Base-by-base conservation (phyloP, 2,329 filamentous ascomycete genomes). In the Fusarium sublunatum region DNA sequence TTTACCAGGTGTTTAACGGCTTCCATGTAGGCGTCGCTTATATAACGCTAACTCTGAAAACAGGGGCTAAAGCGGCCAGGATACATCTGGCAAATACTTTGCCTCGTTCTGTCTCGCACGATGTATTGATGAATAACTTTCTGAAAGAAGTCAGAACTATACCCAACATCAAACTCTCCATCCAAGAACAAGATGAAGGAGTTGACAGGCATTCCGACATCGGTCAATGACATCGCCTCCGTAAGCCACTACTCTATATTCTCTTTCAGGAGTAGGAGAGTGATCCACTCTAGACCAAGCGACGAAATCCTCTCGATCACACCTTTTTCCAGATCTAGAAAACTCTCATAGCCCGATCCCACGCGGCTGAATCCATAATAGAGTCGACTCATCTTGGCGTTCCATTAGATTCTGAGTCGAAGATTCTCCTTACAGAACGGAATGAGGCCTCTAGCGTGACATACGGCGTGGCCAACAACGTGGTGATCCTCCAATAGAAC, bases 141-240 rank as follows among this genome's bases (percentile, higher is more conserved):
- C 15, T 56, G 34, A n/a, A 53, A 53, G 2, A 58, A 24, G 6
- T 46, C 19, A 6, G 54, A 40, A 24, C 45, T 44, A 19, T 15
- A 38, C 0, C 15, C 3, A 9, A 12, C 4, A 1, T 12, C 34
- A 3, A 39, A 39, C 8, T 44, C 53, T 15, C 48, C 54, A 19
- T 58, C 48, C 0, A 61, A 19, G 40, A 45, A 13, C 5, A 61
- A 32, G 2, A 34, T 54, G n/a, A 26, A 58, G 2, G 48, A 58
- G 10, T 44, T 34, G 3, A 7, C 24, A 3, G 57, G 53, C 42
- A 58, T 53, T 4, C 48, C 43, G 7, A 28, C 28, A 11, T 50
- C 46, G 5, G 24, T 4, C 9, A 45, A n/a, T 8, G 28, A 34
- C 8, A 50, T 22, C 3, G 39, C 53, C 7, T 45, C 40, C 12